Percentiles rank a stretch among this genome's conserved stretches.
phyloP scores from a whole-genome alignment of 805 yeast genomes.

The Nakazawaea sp. region DNA sequence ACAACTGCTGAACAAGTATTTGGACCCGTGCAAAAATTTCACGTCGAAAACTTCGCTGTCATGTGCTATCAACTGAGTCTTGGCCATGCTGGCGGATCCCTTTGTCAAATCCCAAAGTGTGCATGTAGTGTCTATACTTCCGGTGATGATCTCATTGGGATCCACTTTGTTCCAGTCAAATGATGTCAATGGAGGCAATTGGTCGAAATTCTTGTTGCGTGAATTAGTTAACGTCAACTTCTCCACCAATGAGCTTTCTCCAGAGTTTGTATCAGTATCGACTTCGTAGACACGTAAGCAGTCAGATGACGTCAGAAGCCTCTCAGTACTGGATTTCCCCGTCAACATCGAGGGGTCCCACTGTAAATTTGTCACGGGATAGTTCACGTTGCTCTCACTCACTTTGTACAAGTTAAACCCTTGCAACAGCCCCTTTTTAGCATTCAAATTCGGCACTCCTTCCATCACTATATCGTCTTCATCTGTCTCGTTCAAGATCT shows the following conservation, averaged over 20 bases:
- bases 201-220: conserved; percentile 37
- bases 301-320: conserved; percentile 68
- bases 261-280: conserved; percentile 12
- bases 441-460: conserved; percentile 12
- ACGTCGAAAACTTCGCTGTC: conserved; percentile 95
- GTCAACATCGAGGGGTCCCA: conserved; percentile 56
- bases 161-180: conserved; percentile 87
- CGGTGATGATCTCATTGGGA: conserved; percentile 66
- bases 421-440: conserved; percentile 12
- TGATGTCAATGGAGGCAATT: conserved; percentile 83
- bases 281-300: conserved; percentile 47
- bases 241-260: conserved; percentile 24
- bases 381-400: conserved; percentile 48
- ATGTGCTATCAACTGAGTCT: conserved; percentile 93
- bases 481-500: conserved; percentile 16
- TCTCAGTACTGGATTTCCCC: conserved; percentile 23
- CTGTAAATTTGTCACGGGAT: conserved; percentile 65
- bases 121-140: conserved; percentile 94
- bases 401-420: conserved; percentile 37
- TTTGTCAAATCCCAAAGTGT: conserved; percentile 86
- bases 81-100: conserved; percentile 51
- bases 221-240: conserved; percentile 33
- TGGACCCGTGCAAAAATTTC: conserved; percentile 66
- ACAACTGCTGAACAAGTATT: conserved; percentile 80
- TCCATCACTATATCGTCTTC: conserved; percentile 11